These are phyloP conservation scores for Emiliania huxleyi DNA, from an alignment of 78 protist genomes.

Conservation along the genomic window DNA sequence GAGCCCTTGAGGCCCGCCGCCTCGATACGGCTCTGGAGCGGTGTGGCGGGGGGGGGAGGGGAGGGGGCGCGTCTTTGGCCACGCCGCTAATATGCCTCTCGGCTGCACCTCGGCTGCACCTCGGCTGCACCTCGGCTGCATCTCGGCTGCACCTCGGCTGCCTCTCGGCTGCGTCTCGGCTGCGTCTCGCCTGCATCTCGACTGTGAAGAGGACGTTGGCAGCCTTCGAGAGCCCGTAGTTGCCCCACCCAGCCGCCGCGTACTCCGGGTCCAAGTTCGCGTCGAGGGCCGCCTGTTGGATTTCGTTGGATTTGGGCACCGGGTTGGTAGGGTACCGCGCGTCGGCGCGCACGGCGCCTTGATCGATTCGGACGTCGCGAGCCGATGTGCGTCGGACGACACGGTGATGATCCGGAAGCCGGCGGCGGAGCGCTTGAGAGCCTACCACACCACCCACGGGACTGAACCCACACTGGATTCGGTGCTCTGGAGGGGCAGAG, in stretches of 20 bases:
- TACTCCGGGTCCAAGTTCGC: neutral
- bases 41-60: too few species aligned
- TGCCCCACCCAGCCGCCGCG: neutral
- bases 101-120: too few species aligned
- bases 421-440: neutral
- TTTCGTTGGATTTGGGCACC: too few species aligned
- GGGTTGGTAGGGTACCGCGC: neutral
- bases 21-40: constrained; percentile 11
- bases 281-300: neutral
- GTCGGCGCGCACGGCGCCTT: neutral
- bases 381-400: neutral
- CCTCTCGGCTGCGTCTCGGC: too few species aligned
- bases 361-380: neutral
- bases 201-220: constrained; percentile 50
- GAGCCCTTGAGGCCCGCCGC: neutral
- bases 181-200: constrained; percentile 51
- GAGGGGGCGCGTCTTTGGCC: too few species aligned
- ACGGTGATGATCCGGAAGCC: neutral
- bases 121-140: too few species aligned
- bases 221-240: constrained; percentile 32
- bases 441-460: too few species aligned
- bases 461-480: too few species aligned
- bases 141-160: too few species aligned
- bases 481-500: too few species aligned
- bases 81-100: too few species aligned